Evolutionary conservation across 2,329 filamentous ascomycete genomes (phyloP).

Genomic region (Aspergillus tanneri): DNA sequence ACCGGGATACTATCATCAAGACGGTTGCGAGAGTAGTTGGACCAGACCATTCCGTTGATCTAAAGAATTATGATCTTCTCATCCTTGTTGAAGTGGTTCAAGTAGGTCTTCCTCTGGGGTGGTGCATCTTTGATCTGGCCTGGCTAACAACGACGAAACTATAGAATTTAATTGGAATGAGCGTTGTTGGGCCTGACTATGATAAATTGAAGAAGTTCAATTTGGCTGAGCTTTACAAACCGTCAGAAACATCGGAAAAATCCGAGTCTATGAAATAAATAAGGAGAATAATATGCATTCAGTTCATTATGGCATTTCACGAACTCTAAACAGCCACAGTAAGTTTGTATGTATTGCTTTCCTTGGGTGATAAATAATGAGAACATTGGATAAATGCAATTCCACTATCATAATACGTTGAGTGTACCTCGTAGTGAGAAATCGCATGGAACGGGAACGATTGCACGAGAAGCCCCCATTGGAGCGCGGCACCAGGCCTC

Average conservation of each 20-base stretch:
- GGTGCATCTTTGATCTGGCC: slow-evolving; percentile 3
- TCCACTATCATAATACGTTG: no score
- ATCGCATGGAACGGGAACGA: no score
- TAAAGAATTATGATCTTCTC: slow-evolving; percentile 60
- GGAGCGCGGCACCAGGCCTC: no score
- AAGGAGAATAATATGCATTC: background rate
- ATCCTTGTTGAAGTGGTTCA: slow-evolving; percentile 64
- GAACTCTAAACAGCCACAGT: no score
- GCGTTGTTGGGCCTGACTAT: slow-evolving; percentile 59
- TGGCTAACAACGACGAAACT: slow-evolving; percentile 16
- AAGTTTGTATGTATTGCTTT: no score
- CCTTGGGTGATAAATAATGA: no score
- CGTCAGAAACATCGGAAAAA: slow-evolving; percentile 36
- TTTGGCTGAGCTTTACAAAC: slow-evolving; percentile 60
- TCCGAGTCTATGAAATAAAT: slow-evolving; percentile 9
- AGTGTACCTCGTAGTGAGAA: no score
- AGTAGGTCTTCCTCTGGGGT: slow-evolving; percentile 41
- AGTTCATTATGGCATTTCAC: background rate
- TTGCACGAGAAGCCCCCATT: no score
- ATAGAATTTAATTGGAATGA: slow-evolving; percentile 64
- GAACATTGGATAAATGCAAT: no score
- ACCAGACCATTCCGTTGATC: slow-evolving; percentile 57
- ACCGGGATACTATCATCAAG: slow-evolving; percentile 59
- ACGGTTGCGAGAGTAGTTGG: slow-evolving; percentile 60
- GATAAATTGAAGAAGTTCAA: slow-evolving; percentile 64